Conservation (phyloP, 768 basidiomycete species). For the Pleurotus tuber-regium region DNA sequence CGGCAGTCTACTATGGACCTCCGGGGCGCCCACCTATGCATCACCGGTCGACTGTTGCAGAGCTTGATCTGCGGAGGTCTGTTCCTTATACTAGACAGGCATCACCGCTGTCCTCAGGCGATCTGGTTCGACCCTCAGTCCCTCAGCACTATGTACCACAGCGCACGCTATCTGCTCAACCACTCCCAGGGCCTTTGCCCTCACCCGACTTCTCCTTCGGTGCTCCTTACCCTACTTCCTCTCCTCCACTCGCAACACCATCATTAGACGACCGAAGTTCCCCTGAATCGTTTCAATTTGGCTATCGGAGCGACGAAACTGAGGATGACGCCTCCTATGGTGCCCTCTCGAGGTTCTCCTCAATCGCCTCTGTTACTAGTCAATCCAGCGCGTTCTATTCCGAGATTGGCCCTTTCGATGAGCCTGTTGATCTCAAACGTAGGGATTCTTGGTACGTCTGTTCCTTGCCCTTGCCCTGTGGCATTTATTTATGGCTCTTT, state of each 20-base stretch:
- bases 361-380: slow-evolving; percentile 58
- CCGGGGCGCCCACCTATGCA: slow-evolving; percentile 19
- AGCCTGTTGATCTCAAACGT: slow-evolving; percentile 28
- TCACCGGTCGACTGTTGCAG: slow-evolving; percentile 29
- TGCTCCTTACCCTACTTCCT: slow-evolving; percentile 37
- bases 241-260: slow-evolving; percentile 39
- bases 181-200: slow-evolving; percentile 58
- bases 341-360: slow-evolving; percentile 56
- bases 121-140: slow-evolving; percentile 38
- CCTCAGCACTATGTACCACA: slow-evolving; percentile 48
- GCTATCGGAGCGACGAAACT: slow-evolving; percentile 23
- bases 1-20: slow-evolving; percentile 21
- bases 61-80: slow-evolving; percentile 37
- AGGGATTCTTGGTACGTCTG: slow-evolving; percentile 39
- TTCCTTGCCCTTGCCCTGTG: background rate
- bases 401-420: slow-evolving; percentile 37
- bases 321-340: slow-evolving; percentile 53
- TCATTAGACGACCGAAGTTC: slow-evolving; percentile 55
- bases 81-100: slow-evolving; percentile 17
- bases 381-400: slow-evolving; percentile 53
- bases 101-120: slow-evolving; percentile 40
- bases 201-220: slow-evolving; percentile 65
- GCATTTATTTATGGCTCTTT: slow-evolving; percentile 25
- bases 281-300: slow-evolving; percentile 53
- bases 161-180: slow-evolving; percentile 37